A percentile compares a stretch with the other conserved stretches of the same genome.
Conservation (phyloP, 345 rosid genomes). For the Salix suchowensis region DNA sequence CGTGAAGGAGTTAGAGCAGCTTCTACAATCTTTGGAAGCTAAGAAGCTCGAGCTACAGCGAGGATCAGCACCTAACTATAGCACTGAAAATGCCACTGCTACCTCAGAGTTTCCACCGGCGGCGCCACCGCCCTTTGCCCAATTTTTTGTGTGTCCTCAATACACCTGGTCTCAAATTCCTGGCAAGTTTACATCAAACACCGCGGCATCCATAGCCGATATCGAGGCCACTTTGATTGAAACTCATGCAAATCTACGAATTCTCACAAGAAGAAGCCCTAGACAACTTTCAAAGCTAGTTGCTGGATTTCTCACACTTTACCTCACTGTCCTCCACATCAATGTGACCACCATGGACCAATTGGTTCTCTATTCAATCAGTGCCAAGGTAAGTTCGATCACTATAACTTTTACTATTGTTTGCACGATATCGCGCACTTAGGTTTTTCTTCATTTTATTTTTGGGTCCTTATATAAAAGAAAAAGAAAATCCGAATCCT, state of each 20-base stretch:
- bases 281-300: slow-evolving; percentile 59
- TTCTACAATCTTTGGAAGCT: slow-evolving; percentile 61
- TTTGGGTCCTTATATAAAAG: background rate
- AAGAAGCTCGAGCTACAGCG: slow-evolving; percentile 40
- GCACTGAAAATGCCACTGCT: background rate
- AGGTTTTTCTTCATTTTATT: background rate
- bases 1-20: slow-evolving; percentile 81
- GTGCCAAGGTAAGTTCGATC: slow-evolving; percentile 56
- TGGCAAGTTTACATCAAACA: slow-evolving; percentile 39
- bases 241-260: slow-evolving; percentile 80
- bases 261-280: slow-evolving; percentile 51
- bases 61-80: slow-evolving; percentile 1
- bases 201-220: slow-evolving; percentile 54
- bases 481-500: background rate
- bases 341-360: slow-evolving; percentile 52
- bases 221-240: slow-evolving; percentile 78
- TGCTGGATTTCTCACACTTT: slow-evolving; percentile 54
- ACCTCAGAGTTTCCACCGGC: slow-evolving; percentile 7
- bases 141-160: slow-evolving; percentile 50
- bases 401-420: background rate
- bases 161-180: slow-evolving; percentile 52
- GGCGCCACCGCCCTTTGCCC: slow-evolving; percentile 32
- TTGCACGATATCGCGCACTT: background rate
- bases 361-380: slow-evolving; percentile 64
- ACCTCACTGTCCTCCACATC: slow-evolving; percentile 70